phyloP scores from a whole-genome alignment of 768 basidiomycete species.

The Royoungia palumana region DNA sequence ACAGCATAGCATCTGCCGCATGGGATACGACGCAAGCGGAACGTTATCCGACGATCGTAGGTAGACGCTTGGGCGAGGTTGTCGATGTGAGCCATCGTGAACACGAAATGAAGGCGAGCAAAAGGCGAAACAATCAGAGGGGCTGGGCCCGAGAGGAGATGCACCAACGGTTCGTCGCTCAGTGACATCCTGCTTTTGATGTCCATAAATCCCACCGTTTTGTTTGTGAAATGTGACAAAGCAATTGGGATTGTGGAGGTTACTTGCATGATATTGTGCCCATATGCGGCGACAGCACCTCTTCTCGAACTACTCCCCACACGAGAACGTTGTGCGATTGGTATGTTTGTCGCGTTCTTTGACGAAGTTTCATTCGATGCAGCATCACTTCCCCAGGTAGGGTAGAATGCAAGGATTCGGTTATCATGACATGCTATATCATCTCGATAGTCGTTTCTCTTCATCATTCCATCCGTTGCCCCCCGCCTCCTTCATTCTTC shows the following conservation, averaged over 20 bases:
- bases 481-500: constrained; percentile 22
- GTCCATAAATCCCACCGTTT: constrained; percentile 17
- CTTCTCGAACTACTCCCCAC: constrained; percentile 21
- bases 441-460: constrained; percentile 6
- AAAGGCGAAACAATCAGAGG: constrained; percentile 8
- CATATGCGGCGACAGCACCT: constrained; percentile 12
- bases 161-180: constrained; percentile 2
- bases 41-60: constrained; percentile 12
- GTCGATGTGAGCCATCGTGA: constrained; percentile 19
- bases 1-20: constrained; percentile 25
- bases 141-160: constrained; percentile 4
- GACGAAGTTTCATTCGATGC: constrained; percentile 24
- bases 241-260: constrained; percentile 17
- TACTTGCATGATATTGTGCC: constrained; percentile 19
- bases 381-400: constrained; percentile 11
- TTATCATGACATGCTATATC: constrained; percentile 7
- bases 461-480: constrained; percentile 12
- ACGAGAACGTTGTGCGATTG: constrained; percentile 17
- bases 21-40: constrained; percentile 15
- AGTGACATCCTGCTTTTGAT: constrained; percentile 24
- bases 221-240: constrained; percentile 31
- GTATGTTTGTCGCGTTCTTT: constrained; percentile 22
- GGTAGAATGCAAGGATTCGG: constrained; percentile 8
- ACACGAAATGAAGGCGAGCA: constrained; percentile 5
- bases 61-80: constrained; percentile 3